These are phyloP conservation scores for Neospermospora avenae DNA, from an alignment of 2,329 filamentous ascomycete species.

Conservation along the genomic window DNA sequence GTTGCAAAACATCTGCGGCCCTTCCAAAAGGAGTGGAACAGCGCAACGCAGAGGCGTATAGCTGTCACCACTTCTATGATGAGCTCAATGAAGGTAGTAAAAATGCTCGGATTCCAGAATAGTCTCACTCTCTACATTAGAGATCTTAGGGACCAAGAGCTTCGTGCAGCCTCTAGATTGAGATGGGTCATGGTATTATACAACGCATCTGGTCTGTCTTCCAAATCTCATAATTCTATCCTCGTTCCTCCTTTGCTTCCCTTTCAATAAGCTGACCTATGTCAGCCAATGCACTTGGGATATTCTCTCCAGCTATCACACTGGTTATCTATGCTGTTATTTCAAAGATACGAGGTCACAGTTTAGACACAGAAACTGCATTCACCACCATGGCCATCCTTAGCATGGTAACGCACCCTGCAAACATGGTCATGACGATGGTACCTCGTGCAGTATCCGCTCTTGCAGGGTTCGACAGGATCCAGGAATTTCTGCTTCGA, in stretches of 20 bases:
- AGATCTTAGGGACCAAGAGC: constrained; percentile 26
- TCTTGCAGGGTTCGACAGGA: constrained; percentile 22
- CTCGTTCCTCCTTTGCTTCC: background rate
- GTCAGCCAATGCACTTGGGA: constrained; percentile 26
- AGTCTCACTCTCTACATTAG: constrained; percentile 4
- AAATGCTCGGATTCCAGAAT: constrained; percentile 35
- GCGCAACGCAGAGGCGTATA: constrained; percentile 41
- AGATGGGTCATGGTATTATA: constrained; percentile 42
- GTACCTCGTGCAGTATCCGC: constrained; percentile 16
- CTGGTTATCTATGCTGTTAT: constrained; percentile 22
- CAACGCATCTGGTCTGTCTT: constrained; percentile 39
- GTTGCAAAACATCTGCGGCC: constrained; percentile 38
- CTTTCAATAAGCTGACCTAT: background rate
- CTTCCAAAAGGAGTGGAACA: constrained; percentile 40
- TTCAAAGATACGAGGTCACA: constrained; percentile 10
- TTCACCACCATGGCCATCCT: constrained; percentile 26
- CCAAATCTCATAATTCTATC: constrained; percentile 13
- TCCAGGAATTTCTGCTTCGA: constrained; percentile 34
- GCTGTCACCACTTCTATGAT: constrained; percentile 37
- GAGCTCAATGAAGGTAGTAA: constrained; percentile 39
- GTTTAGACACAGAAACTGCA: constrained; percentile 19
- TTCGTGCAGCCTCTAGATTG: constrained; percentile 35
- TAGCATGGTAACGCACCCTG: constrained; percentile 24
- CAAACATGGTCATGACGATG: constrained; percentile 27
- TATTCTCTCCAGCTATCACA: constrained; percentile 26